phyloP scores from a whole-genome alignment of 1,284 basidiomycete species.

The Cryptococcus amylolentus region DNA sequence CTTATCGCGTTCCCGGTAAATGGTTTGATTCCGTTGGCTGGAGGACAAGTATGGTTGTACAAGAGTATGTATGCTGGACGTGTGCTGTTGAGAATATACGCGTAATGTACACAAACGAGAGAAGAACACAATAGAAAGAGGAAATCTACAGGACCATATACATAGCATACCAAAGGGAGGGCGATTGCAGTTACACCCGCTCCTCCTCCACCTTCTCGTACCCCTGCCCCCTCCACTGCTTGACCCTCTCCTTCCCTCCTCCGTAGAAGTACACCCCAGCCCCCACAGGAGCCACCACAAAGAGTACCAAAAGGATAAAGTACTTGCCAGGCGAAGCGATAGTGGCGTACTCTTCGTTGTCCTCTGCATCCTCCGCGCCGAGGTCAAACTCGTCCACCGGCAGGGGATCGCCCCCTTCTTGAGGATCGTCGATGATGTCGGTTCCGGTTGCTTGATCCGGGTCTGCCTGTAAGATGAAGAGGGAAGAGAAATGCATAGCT shows the following conservation, averaged over 20 bases:
- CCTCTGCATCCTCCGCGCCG: slow-evolving; percentile 5
- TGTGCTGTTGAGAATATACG: too few relatives aligned
- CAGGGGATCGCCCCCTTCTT: slow-evolving; percentile 14
- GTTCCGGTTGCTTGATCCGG: slow-evolving; percentile 5
- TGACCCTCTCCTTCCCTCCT: slow-evolving; percentile 32
- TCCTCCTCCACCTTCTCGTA: slow-evolving; percentile 28
- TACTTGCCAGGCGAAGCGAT: slow-evolving; percentile 50
- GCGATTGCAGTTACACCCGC: neutral
- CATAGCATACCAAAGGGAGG: neutral
- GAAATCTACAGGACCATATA: neutral
- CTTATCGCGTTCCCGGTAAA: too few relatives aligned
- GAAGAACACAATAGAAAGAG: too few relatives aligned
- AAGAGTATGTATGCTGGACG: too few relatives aligned
- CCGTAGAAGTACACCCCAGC: slow-evolving; percentile 57
- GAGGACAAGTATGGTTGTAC: too few relatives aligned
- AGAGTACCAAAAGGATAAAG: slow-evolving; percentile 53
- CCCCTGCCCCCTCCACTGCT: slow-evolving; percentile 19
- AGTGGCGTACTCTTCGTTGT: slow-evolving; percentile 23
- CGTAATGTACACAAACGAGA: too few relatives aligned
- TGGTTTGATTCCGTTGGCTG: too few relatives aligned
- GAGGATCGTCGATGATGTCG: slow-evolving; percentile 2
- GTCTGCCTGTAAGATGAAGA: neutral
- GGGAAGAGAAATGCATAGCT: slow-evolving; percentile 27
- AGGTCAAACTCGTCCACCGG: neutral
- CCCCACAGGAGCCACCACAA: slow-evolving; percentile 54